Base-by-base conservation (phyloP, 371 early-diverging fungal species). In the Apophysomyces variabilis region DNA sequence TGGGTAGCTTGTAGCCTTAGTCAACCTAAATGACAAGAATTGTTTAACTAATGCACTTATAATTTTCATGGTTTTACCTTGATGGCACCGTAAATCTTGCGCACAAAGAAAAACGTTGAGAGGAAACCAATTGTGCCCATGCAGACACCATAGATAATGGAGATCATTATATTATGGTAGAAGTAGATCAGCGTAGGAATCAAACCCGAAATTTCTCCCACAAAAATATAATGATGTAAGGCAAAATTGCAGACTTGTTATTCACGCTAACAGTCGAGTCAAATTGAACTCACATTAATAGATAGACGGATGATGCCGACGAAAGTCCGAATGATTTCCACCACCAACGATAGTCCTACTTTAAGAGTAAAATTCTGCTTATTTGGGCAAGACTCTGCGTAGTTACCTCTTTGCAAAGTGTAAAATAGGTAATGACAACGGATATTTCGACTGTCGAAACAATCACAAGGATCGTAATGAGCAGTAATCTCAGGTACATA, bases 351-450 rank as follows among this genome's bases (percentile, higher is more conserved):
- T 93, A 91, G 65, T 92, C 87, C 82, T 76, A 58, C 21, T 37
- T 61, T 41, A 58, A 50, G 41, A 38, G 36, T 1, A 32, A 65
- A 43, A 13, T 46, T 39, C 11, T 12, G 58, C 45, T 21, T 41
- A 16, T n/a, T 13, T 41, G 18, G 1, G 14, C 5, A 5, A 14
- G 5, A 32, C 62, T 66, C 73, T 26, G 32, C 32, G 3, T 26
- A 1, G 32, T 26, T 26, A 86, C 89, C 88, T 94, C 95, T 32
- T 88, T 74, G 64, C 94, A 94, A 50, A 96, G 77, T 57, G 90
- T 92, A 86, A 96, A 94, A 79, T 96, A 96, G n/a, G 87, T 88
- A 73, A 95, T 79, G 66, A 96, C 78, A 58, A 96, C 85, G n/a
- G 96, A 85, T 46, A 96, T 92, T 73, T 94, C 91, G 21, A 90